phyloP scores from a whole-genome alignment of 306 rosid species.

The Prunus kanzakura region DNA sequence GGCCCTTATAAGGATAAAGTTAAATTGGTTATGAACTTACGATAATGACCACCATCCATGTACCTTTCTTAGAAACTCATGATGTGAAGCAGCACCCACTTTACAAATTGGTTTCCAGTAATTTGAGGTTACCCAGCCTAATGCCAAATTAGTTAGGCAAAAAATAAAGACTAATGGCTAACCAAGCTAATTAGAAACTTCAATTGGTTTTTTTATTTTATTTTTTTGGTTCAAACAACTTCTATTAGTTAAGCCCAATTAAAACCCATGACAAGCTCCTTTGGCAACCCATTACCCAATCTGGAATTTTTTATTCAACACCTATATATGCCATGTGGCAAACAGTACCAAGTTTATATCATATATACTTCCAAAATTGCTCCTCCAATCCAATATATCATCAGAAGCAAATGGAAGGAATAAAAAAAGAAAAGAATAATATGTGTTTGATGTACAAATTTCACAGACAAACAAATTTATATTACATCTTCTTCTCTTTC shows the following conservation, averaged over 20 bases:
- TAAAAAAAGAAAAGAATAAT: not conserved
- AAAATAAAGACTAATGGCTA: too few relatives aligned
- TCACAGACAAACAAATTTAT: not conserved
- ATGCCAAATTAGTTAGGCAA: too few relatives aligned
- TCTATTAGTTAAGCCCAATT: not conserved
- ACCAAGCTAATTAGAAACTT: too few relatives aligned
- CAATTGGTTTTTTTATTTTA: too few relatives aligned
- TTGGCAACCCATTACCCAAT: not conserved
- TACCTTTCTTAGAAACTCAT: constrained; percentile 5
- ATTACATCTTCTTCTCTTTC: not conserved
- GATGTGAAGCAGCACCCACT: constrained; percentile 27
- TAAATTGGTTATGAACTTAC: not conserved
- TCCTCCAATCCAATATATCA: not conserved
- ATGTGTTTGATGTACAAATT: constrained; percentile 2
- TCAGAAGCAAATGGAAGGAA: not conserved
- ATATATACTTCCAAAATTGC: not conserved
- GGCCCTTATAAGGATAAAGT: not conserved
- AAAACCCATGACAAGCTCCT: not conserved
- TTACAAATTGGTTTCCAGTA: constrained; percentile 8
- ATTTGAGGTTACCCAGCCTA: not conserved
- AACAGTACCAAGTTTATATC: not conserved
- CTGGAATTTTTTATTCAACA: not conserved
- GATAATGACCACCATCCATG: not conserved
- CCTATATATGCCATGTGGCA: not conserved
- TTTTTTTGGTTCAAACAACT: not conserved